Conservation (phyloP, 2,329 filamentous ascomycete species). For the Podosphaera aphanis region DNA sequence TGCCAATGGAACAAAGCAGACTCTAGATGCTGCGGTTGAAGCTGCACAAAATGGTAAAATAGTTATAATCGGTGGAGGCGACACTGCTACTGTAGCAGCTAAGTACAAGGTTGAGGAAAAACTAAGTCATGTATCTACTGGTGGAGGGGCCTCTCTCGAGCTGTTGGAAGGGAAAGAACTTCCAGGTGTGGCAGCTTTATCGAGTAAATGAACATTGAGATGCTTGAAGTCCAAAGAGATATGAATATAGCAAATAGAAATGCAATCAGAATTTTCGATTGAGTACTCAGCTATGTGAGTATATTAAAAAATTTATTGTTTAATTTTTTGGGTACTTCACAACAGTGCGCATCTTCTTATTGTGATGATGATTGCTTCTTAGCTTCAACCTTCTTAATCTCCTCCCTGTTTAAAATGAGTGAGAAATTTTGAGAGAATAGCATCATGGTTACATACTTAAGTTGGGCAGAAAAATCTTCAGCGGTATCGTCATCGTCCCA, state of each 20-base stretch:
- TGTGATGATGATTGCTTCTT: conserved; percentile 33
- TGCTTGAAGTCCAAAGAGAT: too few species aligned
- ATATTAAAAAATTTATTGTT: neutral
- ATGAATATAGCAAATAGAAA: neutral
- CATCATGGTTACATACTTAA: conserved; percentile 43
- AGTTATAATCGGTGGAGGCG: conserved; percentile 94
- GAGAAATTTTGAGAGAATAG: neutral
- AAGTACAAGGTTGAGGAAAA: conserved; percentile 94
- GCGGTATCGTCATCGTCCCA: conserved; percentile 97
- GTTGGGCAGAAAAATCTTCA: conserved; percentile 85
- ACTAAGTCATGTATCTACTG: conserved; percentile 93
- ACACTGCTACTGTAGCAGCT: conserved; percentile 91
- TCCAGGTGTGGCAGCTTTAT: conserved; percentile 79
- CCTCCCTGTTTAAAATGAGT: conserved; percentile 35
- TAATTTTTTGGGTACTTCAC: neutral
- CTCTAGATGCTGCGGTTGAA: conserved; percentile 66
- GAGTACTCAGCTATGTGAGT: neutral
- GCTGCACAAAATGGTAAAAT: conserved; percentile 70
- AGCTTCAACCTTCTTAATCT: conserved; percentile 80
- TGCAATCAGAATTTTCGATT: neutral
- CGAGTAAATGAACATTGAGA: conserved; percentile 33
- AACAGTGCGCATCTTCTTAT: too few species aligned
- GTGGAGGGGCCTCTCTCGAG: conserved; percentile 86
- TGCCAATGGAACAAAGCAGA: conserved; percentile 74
- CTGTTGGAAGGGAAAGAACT: conserved; percentile 94